Percentiles rank a stretch among this genome's conserved stretches.
phyloP scores from a whole-genome alignment of 2,329 filamentous ascomycete species.

The Lasiodiplodia hormozganensis region DNA sequence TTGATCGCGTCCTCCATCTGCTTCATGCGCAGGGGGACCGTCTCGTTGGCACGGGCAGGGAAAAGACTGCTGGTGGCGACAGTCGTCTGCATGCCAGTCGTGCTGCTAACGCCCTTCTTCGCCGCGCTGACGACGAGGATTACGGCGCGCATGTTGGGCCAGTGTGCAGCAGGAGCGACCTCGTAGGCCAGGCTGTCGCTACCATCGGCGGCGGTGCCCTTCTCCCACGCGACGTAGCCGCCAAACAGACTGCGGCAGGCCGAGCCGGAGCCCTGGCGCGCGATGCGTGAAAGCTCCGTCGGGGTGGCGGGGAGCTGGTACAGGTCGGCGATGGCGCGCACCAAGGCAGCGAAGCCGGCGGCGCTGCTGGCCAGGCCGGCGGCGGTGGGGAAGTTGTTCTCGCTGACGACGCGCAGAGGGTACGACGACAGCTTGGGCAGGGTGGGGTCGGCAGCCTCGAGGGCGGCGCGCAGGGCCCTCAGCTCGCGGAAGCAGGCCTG shows the following conservation, averaged over 20 bases:
- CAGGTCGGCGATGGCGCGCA: constrained; percentile 88
- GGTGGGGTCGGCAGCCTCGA: constrained; percentile 74
- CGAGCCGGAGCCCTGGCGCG: constrained; percentile 91
- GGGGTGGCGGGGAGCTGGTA: constrained; percentile 84
- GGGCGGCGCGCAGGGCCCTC: constrained; percentile 73
- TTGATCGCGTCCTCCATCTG: constrained; percentile 84
- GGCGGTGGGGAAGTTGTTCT: constrained; percentile 99
- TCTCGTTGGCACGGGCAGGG: constrained; percentile 71
- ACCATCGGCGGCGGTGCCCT: constrained; percentile 77
- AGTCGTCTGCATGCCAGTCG: constrained; percentile 95
- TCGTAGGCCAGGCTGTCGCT: constrained; percentile 87
- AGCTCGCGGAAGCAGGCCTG: constrained; percentile 93
- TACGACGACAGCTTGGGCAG: constrained; percentile 82
- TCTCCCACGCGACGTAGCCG: constrained; percentile 94
- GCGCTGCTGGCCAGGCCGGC: constrained; percentile 77
- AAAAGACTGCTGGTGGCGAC: constrained; percentile 92
- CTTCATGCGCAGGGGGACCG: constrained; percentile 84
- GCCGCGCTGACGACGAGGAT: constrained; percentile 90
- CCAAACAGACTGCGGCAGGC: constrained; percentile 93
- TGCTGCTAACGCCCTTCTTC: constrained; percentile 95
- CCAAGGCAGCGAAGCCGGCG: constrained; percentile 71
- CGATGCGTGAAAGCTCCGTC: constrained; percentile 84
- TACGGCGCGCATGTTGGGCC: constrained; percentile 92
- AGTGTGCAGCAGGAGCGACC: constrained; percentile 86
- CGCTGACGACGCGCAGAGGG: constrained; percentile 85